A percentile compares a stretch with the other conserved stretches of the same genome.
Conservation (phyloP, 225 moss, liverwort and hornwort genomes). For the Pleurozium schreberi region DNA sequence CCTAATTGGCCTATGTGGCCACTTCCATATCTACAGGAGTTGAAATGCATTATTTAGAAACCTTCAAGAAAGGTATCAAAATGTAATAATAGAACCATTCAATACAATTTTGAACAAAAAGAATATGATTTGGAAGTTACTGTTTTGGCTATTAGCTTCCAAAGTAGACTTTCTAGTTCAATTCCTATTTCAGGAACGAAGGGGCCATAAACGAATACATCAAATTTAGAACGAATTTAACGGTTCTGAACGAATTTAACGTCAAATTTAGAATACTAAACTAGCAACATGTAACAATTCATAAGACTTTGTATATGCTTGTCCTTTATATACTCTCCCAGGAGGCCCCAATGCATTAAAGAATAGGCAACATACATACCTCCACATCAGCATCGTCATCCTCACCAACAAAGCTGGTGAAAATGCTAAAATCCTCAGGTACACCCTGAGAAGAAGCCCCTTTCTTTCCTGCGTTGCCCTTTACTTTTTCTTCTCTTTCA, state of each 20-base stretch:
- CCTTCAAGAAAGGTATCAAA: background rate
- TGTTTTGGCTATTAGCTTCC: background rate
- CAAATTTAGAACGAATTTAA: no score
- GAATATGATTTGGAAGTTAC: background rate
- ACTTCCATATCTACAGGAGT: background rate
- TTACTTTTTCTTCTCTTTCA: conserved; percentile 71
- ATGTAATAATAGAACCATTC: background rate
- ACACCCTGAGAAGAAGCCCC: conserved; percentile 3
- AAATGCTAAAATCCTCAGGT: conserved; percentile 30
- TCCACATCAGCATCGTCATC: conserved; percentile 85
- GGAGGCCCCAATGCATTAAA: background rate
- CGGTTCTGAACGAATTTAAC: background rate
- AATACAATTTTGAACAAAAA: background rate
- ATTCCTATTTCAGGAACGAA: background rate
- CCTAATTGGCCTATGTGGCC: background rate
- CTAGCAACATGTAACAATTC: background rate
- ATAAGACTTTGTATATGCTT: background rate
- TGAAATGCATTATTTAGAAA: background rate
- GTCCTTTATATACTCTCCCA: background rate
- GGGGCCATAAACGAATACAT: background rate
- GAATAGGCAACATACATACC: conserved; percentile 34
- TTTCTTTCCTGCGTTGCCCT: conserved; percentile 9
- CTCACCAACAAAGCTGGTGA: conserved; percentile 38
- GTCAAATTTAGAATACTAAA: background rate
- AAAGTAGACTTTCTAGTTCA: background rate